Evolutionary conservation across 2,329 filamentous ascomycete species (phyloP).

Genomic region (Colletotrichum costaricense): DNA sequence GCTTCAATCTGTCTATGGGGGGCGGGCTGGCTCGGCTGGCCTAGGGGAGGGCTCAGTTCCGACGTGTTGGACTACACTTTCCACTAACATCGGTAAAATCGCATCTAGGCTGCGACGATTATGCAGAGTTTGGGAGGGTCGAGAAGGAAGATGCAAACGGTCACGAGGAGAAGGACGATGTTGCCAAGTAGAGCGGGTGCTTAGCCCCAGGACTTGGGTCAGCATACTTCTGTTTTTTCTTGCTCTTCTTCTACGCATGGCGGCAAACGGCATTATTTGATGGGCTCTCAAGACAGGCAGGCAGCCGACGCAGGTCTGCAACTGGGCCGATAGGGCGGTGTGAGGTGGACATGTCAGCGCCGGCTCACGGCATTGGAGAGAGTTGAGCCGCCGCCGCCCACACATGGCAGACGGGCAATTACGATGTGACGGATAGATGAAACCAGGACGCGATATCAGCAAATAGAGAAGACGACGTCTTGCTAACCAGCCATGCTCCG

Average conservation of each 20-base stretch:
- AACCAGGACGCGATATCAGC: slow-evolving; percentile 16
- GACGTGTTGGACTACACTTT: not conserved
- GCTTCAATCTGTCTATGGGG: not conserved
- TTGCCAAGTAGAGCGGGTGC: slow-evolving; percentile 11
- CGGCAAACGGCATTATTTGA: slow-evolving; percentile 30
- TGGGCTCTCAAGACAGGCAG: slow-evolving; percentile 18
- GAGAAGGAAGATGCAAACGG: slow-evolving; percentile 18
- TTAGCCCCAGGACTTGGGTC: not conserved
- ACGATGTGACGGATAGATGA: slow-evolving; percentile 25
- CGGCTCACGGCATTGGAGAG: slow-evolving; percentile 7
- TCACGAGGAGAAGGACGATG: not conserved
- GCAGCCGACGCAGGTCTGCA: slow-evolving; percentile 26
- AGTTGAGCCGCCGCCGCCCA: not conserved
- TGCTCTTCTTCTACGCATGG: not conserved
- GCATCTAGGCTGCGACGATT: slow-evolving; percentile 23
- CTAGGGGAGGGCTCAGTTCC: too few species aligned
- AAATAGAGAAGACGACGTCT: slow-evolving; percentile 15
- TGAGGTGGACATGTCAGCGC: slow-evolving; percentile 25
- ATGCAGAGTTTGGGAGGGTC: slow-evolving; percentile 23
- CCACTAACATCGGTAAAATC: slow-evolving; percentile 4
- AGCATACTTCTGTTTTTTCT: not conserved
- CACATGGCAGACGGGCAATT: not conserved
- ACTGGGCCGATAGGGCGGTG: slow-evolving; percentile 28
- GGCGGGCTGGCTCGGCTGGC: not conserved
- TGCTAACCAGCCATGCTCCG: slow-evolving; percentile 4